phyloP scores from a whole-genome alignment of 495 filamentous ascomycete species.

The Trichoderma parareesei region DNA sequence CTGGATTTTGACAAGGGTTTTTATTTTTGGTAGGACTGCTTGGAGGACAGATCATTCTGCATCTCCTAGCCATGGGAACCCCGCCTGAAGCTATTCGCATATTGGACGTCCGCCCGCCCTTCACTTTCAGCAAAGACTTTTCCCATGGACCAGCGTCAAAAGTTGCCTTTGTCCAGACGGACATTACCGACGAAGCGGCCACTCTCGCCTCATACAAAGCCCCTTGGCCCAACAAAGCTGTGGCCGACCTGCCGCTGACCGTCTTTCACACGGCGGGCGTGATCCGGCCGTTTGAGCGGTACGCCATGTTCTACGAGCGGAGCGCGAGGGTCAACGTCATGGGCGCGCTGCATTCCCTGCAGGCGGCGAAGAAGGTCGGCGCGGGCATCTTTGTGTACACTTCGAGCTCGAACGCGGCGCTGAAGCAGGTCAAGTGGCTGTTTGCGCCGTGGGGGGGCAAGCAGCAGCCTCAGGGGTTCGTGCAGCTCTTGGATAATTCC shows the following conservation, averaged over 20 bases:
- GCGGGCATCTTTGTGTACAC: slow-evolving; percentile 53
- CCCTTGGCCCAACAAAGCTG: slow-evolving; percentile 36
- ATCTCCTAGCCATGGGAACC: slow-evolving; percentile 48
- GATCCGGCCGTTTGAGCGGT: slow-evolving; percentile 43
- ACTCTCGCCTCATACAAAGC: slow-evolving; percentile 39
- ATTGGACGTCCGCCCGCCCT: slow-evolving; percentile 40
- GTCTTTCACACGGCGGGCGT: slow-evolving; percentile 52
- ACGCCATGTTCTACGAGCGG: slow-evolving; percentile 34
- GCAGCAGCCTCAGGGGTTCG: slow-evolving; percentile 26
- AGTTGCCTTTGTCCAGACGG: slow-evolving; percentile 41
- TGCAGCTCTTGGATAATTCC: slow-evolving; percentile 36
- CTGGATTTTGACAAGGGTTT: too few relatives aligned
- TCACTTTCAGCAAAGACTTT: slow-evolving; percentile 28
- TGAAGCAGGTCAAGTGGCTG: slow-evolving; percentile 40
- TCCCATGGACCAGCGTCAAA: slow-evolving; percentile 24
- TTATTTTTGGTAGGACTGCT: slow-evolving; percentile 41
- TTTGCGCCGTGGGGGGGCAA: slow-evolving; percentile 35
- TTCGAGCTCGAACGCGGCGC: slow-evolving; percentile 44
- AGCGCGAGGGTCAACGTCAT: slow-evolving; percentile 48
- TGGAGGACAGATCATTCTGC: slow-evolving; percentile 46
- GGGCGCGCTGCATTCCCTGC: slow-evolving; percentile 50
- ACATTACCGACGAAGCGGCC: slow-evolving; percentile 39
- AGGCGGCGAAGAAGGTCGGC: slow-evolving; percentile 37
- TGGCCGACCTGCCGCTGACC: slow-evolving; percentile 41
- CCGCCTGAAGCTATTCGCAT: slow-evolving; percentile 45